Evolutionary conservation across 371 early-diverging fungal genomes (phyloP).

Genomic region (Mucor piriformis): DNA sequence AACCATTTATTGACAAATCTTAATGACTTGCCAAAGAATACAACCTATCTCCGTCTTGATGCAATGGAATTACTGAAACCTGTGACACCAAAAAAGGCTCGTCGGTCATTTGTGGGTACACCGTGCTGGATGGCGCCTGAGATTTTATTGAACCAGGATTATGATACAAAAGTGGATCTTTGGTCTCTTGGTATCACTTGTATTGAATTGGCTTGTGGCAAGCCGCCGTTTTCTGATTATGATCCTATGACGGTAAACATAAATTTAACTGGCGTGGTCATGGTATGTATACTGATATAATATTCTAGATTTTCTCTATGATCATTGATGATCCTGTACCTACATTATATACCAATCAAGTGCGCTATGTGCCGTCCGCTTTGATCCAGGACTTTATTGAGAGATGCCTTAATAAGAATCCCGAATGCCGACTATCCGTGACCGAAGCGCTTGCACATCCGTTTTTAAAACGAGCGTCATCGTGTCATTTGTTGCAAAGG

Average conservation of each 20-base stretch:
- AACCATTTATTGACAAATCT: constrained; percentile 27
- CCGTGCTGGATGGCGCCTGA: constrained; percentile 95
- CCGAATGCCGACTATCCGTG: constrained; percentile 64
- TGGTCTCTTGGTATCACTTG: constrained; percentile 96
- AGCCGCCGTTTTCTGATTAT: constrained; percentile 89
- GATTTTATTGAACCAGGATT: constrained; percentile 75
- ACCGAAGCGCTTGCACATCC: constrained; percentile 72
- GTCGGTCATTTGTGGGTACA: constrained; percentile 72
- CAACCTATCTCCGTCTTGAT: neutral
- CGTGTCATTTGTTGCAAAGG: constrained; percentile 21
- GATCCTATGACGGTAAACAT: constrained; percentile 77
- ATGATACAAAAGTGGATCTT: constrained; percentile 81
- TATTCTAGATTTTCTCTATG: constrained; percentile 36
- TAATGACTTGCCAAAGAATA: constrained; percentile 14
- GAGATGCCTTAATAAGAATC: constrained; percentile 64
- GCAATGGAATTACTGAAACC: neutral
- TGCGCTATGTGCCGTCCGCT: constrained; percentile 13
- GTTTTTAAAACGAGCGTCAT: constrained; percentile 41
- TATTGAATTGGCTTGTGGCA: constrained; percentile 92
- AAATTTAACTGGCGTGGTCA: too few relatives aligned
- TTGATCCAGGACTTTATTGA: constrained; percentile 39
- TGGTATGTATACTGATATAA: neutral
- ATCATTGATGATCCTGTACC: constrained; percentile 44
- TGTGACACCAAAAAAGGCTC: constrained; percentile 30
- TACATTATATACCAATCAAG: constrained; percentile 22